These are phyloP conservation scores for Staphylotrichum longicolle DNA, from an alignment of 495 filamentous ascomycete species.

Conservation along the genomic window DNA sequence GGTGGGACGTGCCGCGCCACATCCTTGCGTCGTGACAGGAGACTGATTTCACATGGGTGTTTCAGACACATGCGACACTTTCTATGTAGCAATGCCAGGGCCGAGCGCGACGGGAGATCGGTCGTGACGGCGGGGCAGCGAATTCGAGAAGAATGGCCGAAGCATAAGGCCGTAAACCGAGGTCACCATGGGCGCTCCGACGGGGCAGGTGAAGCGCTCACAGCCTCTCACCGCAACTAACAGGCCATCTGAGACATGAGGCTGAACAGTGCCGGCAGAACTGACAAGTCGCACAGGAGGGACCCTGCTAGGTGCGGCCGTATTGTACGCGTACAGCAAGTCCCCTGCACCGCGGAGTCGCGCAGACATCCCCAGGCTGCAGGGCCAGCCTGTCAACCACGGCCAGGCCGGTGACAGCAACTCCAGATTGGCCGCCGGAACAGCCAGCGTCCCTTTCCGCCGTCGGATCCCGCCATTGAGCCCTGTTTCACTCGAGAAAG, in stretches of 20 bases:
- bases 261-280: conserved; percentile 1
- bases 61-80: conserved; percentile 7
- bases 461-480: not conserved
- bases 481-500: not conserved
- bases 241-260: conserved; percentile 5
- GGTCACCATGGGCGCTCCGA: no score
- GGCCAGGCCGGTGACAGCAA: not conserved
- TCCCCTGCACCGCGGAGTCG: not conserved
- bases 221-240: not conserved
- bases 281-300: conserved; percentile 5
- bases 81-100: conserved; percentile 3
- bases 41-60: conserved; percentile 11
- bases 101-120: conserved; percentile 10
- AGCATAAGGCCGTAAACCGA: conserved; percentile 14
- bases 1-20: conserved; percentile 10
- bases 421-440: not conserved
- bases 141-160: conserved; percentile 13
- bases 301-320: conserved; percentile 2
- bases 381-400: not conserved
- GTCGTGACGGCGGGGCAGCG: not conserved
- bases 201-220: no score
- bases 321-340: conserved; percentile 5
- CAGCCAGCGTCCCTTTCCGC: not conserved
- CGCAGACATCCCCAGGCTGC: not conserved
- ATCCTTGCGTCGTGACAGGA: conserved; percentile 11